Base-by-base conservation (phyloP, 2,329 filamentous ascomycete genomes). In the Parafenestella ontariensis region DNA sequence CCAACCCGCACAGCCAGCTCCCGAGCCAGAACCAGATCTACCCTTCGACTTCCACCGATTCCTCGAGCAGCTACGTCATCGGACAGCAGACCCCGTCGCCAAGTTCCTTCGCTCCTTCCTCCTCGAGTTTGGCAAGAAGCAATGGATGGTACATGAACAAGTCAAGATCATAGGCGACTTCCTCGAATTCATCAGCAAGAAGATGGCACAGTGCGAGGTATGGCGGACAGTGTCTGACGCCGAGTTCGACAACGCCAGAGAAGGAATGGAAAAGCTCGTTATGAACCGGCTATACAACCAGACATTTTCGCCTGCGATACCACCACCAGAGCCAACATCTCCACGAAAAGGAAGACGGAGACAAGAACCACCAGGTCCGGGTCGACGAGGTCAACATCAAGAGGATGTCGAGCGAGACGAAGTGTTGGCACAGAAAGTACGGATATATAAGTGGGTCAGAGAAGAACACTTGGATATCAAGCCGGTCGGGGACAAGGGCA, bases 121-220 rank as follows among this genome's bases (percentile, higher is more conserved):
- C 26, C 87, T 87, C 44, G 96, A 99, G 75, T 99, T 99, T 77
- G 91, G 88, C 31, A 99, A 98, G 80, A 91, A 93, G 65, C 95
- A 98, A 76, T 99, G 95, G 95, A 96, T 96, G 91, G 95, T 97
- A 6, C 95, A 99, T 73, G 95, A 99, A 78, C 95, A 99, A 76
- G 95, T 98, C 73, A 99, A 99, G 78, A 98, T 99, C 59, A 96
- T 99, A 57, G 87, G 91, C 62, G 96, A 99, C 74, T 99, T 99
- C 65, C 81, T 99, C 43, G 88, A 92, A 40, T 99, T 99, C 70
- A 99, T 99, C 61, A 90, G 91, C 49, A 96, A 96, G 78, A 98
- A 98, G 80, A 99, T 99, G 96, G 92, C 89, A 13, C 85, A 92
- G 61, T 99, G 95, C 71, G 95, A 99, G 58, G 92, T 99, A 3